Base-by-base conservation (phyloP, 345 rosid genomes). In the Linum lewisii region DNA sequence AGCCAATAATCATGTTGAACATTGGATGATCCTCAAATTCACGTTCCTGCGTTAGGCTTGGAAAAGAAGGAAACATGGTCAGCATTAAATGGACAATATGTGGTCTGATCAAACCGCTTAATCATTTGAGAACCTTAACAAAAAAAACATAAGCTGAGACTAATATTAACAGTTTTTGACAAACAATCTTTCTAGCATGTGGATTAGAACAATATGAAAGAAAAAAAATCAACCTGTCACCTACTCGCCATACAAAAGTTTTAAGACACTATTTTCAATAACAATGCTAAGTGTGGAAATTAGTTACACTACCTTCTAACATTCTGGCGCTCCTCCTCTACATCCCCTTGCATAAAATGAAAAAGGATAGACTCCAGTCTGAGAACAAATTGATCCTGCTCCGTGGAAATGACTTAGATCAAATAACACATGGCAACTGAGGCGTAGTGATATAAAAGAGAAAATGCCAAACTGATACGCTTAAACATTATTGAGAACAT, bases 351-450 rank as follows among this genome's bases (percentile, higher is more conserved):
- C 21, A 62, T 60, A 68, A 88, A 68, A 57, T 69, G 73, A 66
- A 77, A 82, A 56, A 83, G 70, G 53, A 88, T 81, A 59, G 75
- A 82, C 79, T 88, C 93, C 77, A 80, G 71, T 67, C 81, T 79
- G 70, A 92, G 82, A 67, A 64, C 58, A 64, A 78, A 69, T 56
- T 64, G 71, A 54, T 77, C 87, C 96, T 86, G 86, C 60, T 20
- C 71, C 67, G 69, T 32, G 58, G 62, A 52, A 53, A 24, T 25
- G 58, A 15, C 10, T 51, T 61, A 36, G 36, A 63, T 51, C 38
- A 15, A 22, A 10, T 42, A 34, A 22, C n/a, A 20, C 29, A 36
- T 21, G 25, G 59, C 49, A 42, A 54, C 18, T 45, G 52, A n/a
- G 1, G 19, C 42, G 22, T 8, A 42, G 18, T 34, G 32, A 13